Conservation (phyloP, 768 basidiomycete species). For the Boletus pseudo-olivaceus region DNA sequence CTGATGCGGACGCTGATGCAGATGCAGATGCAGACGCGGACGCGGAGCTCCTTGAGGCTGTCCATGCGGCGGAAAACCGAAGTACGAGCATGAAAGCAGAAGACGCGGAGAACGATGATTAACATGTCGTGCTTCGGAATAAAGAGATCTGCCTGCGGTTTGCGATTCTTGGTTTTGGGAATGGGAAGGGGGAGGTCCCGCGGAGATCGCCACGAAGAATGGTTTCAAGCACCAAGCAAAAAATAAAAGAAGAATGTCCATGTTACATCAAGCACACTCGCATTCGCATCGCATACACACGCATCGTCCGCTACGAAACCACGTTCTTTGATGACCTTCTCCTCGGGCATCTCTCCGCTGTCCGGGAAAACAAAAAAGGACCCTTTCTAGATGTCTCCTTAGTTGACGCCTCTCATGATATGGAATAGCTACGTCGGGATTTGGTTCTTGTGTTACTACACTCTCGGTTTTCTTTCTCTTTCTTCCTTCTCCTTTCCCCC, state of each 20-base stretch:
- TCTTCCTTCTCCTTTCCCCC: neutral
- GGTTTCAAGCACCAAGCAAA: constrained; percentile 11
- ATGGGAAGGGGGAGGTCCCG: constrained; percentile 14
- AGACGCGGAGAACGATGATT: constrained; percentile 26
- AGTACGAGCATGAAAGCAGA: constrained; percentile 32
- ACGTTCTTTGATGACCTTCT: neutral
- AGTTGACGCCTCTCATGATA: constrained; percentile 8
- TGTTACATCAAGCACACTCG: constrained; percentile 1
- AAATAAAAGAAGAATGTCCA: neutral
- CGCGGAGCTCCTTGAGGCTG: constrained; percentile 48
- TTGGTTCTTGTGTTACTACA: constrained; percentile 9
- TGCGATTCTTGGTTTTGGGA: constrained; percentile 9
- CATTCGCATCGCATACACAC: constrained; percentile 7
- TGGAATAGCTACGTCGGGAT: constrained; percentile 12
- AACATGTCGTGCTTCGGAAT: neutral
- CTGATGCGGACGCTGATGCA: constrained; percentile 39
- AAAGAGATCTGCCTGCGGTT: neutral
- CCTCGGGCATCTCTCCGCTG: constrained; percentile 8
- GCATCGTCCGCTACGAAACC: constrained; percentile 4
- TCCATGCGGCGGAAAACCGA: constrained; percentile 47
- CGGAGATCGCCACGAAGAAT: neutral
- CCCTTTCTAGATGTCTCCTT: constrained; percentile 6
- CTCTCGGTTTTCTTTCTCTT: neutral
- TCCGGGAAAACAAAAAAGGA: constrained; percentile 6
- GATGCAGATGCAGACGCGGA: constrained; percentile 37